Evolutionary conservation across 2,329 filamentous ascomycete genomes (phyloP), one percentile per base, ranked within the genome.

Genomic region (Paracorniculantispora psalliotae): DNA sequence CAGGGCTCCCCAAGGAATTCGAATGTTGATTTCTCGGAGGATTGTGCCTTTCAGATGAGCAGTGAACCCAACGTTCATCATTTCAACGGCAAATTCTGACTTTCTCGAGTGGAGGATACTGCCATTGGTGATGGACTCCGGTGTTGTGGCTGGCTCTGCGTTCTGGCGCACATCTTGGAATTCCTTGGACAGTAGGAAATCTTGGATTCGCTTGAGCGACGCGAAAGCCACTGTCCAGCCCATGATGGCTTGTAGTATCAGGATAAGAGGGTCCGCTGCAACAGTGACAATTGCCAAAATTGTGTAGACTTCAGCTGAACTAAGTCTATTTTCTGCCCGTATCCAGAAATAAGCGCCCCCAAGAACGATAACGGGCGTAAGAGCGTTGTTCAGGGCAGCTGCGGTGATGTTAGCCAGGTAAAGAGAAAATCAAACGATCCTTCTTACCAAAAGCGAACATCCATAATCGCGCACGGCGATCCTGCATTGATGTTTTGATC

Each of bases 341-440:
- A 35, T 53, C 50, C 50, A 53, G 19, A 53, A 53, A 12, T 19
- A 53, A 15, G 50, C 50, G 26, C 50, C 50, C 19, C 30, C 50
- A 28, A 53, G 33, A 7, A 53, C 50, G 2, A 53, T 19, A 10
- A 53, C 50, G 28, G 50, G 50, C 12, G 50, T 26, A 10, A 41
- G 19, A 10, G 50, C 33, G 13, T 39, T 37, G 26, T 43, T 43
- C 12, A 53, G n/a, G 13, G 50, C 50, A 39, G 33, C 50, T 53
- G 10, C 4, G 26, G 13, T 28, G 6, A 25, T 8, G 17, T 53
- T n/a, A 53, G 50, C 35, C 5, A 41, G n/a, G 1, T 28, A 30
- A n/a, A n/a, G n/a, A n/a, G n/a, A n/a, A n/a, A n/a, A n/a, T n/a
- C n/a, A n/a, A n/a, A n/a, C n/a, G n/a, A n/a, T n/a, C n/a, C n/a